phyloP scores from a whole-genome alignment of 176 grass and related monocot species.

The Coix lacrymajobi region DNA sequence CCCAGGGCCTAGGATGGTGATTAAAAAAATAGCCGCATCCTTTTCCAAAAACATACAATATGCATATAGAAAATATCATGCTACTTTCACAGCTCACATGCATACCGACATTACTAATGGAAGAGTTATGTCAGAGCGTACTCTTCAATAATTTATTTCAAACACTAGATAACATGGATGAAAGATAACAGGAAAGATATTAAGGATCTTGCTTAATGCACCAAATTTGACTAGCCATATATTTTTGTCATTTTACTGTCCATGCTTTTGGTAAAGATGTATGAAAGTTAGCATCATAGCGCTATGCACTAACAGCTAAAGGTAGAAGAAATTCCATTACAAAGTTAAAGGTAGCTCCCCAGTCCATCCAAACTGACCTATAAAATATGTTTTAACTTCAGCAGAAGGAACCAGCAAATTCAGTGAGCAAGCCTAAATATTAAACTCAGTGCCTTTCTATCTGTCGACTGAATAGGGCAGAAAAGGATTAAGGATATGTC shows the following conservation, averaged over 20 bases:
- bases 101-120: not conserved
- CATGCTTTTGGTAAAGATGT: slow-evolving; percentile 25
- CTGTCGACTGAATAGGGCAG: not conserved
- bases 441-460: slow-evolving; percentile 6
- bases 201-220: slow-evolving; percentile 12
- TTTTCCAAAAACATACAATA: not conserved
- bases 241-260: not conserved
- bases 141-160: not conserved
- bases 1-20: not conserved
- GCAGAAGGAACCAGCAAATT: slow-evolving; percentile 7
- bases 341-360: slow-evolving; percentile 16
- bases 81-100: not conserved
- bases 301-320: slow-evolving; percentile 19
- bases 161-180: not conserved
- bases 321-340: not conserved
- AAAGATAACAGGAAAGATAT: slow-evolving; percentile 19
- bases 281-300: slow-evolving; percentile 5
- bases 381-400: slow-evolving; percentile 13
- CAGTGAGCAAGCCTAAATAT: not conserved
- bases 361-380: slow-evolving; percentile 9
- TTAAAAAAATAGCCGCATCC: not conserved
- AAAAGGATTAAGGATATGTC: slow-evolving; percentile 2
- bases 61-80: not conserved
- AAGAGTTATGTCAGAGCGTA: not conserved
- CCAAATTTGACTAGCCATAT: slow-evolving; percentile 25